These are phyloP conservation scores for Pythium grandisporangium DNA, from an alignment of 352 stramenopile species.

Conservation along the genomic window DNA sequence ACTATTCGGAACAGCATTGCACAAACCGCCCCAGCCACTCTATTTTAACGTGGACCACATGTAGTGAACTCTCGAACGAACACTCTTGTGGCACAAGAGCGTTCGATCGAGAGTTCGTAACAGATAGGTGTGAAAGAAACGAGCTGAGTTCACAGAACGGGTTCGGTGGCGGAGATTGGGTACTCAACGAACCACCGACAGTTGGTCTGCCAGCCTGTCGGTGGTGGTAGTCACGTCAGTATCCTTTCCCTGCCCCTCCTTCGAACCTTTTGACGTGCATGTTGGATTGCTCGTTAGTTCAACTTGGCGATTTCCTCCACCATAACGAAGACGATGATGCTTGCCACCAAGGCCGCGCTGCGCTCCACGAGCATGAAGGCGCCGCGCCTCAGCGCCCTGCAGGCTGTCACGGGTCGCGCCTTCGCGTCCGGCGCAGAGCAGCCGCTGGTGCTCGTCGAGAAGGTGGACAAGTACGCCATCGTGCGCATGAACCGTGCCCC, in stretches of 20 bases:
- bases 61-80: constrained; percentile 1
- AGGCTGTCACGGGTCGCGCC: background rate
- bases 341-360: constrained; percentile 4
- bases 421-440: constrained; percentile 13
- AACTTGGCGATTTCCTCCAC: background rate
- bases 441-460: constrained; percentile 66
- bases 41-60: constrained; percentile 8
- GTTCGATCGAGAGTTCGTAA: no score
- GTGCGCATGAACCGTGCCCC: constrained; percentile 72
- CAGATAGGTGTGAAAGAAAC: no score
- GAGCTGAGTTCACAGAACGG: no score
- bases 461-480: constrained; percentile 60
- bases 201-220: no score
- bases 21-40: background rate
- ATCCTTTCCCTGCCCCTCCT: constrained; percentile 8
- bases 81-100: constrained; percentile 10
- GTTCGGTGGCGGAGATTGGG: no score
- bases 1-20: no score
- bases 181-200: no score
- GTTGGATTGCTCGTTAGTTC: background rate
- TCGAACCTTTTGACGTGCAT: no score
- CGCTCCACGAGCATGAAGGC: constrained; percentile 3
- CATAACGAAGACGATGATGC: constrained; percentile 4
- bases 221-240: constrained; percentile 31
- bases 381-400: background rate